These are phyloP conservation scores for Eucalyptus pumila DNA, from an alignment of 345 rosid species.

Conservation along the genomic window DNA sequence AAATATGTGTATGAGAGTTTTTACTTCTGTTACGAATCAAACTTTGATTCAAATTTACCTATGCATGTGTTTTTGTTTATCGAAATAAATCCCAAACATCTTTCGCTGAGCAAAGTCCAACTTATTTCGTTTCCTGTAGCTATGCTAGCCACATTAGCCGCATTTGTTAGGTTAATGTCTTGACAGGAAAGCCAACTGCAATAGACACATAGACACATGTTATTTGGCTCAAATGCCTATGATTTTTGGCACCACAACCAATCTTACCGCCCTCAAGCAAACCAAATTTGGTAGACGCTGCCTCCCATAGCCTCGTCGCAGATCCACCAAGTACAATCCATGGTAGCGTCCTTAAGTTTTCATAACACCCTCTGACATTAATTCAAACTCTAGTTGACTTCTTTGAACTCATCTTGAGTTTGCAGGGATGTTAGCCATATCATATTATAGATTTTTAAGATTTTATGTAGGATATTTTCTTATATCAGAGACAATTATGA, in stretches of 20 bases:
- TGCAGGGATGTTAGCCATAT: not conserved
- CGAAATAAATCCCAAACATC: too few species aligned
- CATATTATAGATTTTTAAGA: not conserved
- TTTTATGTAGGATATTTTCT: not conserved
- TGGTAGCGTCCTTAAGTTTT: not conserved
- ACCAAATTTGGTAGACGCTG: not conserved
- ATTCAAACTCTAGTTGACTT: not conserved
- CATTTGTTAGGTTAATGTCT: too few species aligned
- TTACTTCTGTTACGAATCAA: accelerated
- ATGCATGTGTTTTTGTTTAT: too few species aligned
- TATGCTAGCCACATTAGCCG: not conserved
- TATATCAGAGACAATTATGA: too few species aligned
- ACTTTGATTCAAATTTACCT: too few species aligned
- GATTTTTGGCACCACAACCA: too few species aligned
- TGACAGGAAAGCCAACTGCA: too few species aligned
- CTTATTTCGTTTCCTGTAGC: not conserved
- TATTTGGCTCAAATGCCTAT: not conserved
- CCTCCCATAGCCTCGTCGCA: accelerated
- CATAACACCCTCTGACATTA: not conserved
- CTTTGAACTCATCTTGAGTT: not conserved
- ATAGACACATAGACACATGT: too few species aligned
- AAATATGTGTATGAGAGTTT: too few species aligned
- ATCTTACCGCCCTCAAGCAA: not conserved
- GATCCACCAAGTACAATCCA: too few species aligned
- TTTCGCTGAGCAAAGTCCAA: not conserved